These are phyloP conservation scores for Fragaria iinumae DNA, from an alignment of 306 rosid species.

Conservation along the genomic window DNA sequence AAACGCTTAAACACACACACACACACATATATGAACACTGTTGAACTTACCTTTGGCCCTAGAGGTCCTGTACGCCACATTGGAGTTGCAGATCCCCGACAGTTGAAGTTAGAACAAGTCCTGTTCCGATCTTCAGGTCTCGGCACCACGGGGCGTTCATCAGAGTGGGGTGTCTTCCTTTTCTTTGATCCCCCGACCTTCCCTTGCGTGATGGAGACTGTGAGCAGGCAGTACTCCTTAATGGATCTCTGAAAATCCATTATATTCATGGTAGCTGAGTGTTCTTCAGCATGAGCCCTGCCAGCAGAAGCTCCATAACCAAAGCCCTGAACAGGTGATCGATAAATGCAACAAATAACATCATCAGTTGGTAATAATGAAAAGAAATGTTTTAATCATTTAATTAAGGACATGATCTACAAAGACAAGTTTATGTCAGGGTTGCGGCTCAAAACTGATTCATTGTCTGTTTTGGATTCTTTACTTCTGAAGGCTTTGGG, in stretches of 20 bases:
- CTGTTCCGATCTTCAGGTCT: neutral
- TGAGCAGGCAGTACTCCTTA: neutral
- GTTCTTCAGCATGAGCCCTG: too few relatives aligned
- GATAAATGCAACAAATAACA: too few relatives aligned
- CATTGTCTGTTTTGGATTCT: too few relatives aligned
- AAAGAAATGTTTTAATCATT: too few relatives aligned
- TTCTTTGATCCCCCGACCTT: neutral
- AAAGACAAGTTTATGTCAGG: neutral
- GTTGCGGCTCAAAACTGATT: too few relatives aligned
- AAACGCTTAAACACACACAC: too few relatives aligned
- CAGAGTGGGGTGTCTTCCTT: neutral
- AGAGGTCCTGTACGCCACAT: constrained; percentile 46
- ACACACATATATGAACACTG: too few relatives aligned
- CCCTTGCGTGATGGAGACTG: neutral
- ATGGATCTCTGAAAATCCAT: too few relatives aligned
- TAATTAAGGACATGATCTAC: neutral
- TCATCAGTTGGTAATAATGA: too few relatives aligned
- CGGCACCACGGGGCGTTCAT: neutral
- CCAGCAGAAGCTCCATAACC: neutral
- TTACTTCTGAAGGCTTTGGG: too few relatives aligned
- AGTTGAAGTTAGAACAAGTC: constrained; percentile 23
- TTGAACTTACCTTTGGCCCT: constrained; percentile 26
- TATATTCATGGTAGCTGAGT: too few relatives aligned
- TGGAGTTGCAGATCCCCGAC: constrained; percentile 16
- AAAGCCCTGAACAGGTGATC: neutral